A percentile compares a stretch with the other conserved stretches of the same genome.
Evolutionary conservation across 1,284 basidiomycete species (phyloP).

Genomic region (Apiotrichum siamense): DNA sequence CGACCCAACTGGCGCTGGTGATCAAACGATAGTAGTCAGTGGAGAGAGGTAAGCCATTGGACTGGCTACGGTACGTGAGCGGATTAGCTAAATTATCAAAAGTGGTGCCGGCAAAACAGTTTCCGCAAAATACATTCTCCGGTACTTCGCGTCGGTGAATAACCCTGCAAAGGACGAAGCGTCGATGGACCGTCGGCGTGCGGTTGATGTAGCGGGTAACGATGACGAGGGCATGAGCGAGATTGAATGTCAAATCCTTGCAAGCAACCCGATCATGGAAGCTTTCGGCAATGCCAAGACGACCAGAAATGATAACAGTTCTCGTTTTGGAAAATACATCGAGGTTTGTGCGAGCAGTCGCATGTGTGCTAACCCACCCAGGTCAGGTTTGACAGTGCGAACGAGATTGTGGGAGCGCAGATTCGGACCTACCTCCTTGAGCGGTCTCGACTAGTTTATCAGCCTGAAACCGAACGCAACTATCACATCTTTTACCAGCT

Average conservation of each 20-base stretch:
- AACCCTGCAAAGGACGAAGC: conserved; percentile 58
- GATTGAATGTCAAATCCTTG: conserved; percentile 93
- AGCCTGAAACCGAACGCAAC: conserved; percentile 93
- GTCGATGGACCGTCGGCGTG: conserved; percentile 16
- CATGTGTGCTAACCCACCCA: background rate
- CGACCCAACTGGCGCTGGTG: conserved; percentile 61
- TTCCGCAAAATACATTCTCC: conserved; percentile 98
- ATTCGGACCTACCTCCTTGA: conserved; percentile 97
- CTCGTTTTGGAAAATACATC: conserved; percentile 98
- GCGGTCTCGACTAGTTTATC: conserved; percentile 93
- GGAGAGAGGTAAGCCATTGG: conserved; percentile 74
- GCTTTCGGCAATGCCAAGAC: conserved; percentile 99
- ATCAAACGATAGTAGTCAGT: conserved; percentile 98
- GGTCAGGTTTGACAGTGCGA: conserved; percentile 92
- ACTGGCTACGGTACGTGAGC: background rate
- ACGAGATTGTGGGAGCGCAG: conserved; percentile 95
- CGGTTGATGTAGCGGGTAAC: conserved; percentile 22
- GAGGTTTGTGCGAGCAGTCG: conserved; percentile 58
- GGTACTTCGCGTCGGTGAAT: conserved; percentile 97
- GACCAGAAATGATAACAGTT: conserved; percentile 97
- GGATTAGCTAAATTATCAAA: background rate
- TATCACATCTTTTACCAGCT: conserved; percentile 99
- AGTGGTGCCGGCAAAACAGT: conserved; percentile 99
- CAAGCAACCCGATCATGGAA: conserved; percentile 98
- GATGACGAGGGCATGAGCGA: conserved; percentile 64